These are phyloP conservation scores for Neurospora sp. DNA, from an alignment of 2,329 filamentous ascomycete genomes.

Conservation along the genomic window DNA sequence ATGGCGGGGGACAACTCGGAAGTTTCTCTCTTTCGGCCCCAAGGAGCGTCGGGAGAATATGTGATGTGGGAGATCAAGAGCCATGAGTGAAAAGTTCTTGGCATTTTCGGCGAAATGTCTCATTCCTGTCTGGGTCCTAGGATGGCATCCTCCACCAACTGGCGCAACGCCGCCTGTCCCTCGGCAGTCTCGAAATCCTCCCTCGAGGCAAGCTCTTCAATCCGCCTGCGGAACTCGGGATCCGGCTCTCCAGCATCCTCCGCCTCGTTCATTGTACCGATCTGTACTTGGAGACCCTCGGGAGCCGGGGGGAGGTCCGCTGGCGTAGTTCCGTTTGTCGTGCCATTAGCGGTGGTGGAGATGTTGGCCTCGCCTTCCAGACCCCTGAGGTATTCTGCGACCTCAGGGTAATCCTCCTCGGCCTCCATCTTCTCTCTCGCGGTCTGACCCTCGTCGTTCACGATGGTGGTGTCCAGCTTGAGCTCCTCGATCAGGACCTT, in stretches of 20 bases:
- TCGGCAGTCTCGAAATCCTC: constrained; percentile 75
- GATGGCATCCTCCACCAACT: constrained; percentile 73
- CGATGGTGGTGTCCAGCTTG: constrained; percentile 53
- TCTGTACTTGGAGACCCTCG: constrained; percentile 64
- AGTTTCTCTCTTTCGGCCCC: constrained; percentile 43
- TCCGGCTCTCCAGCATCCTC: constrained; percentile 59
- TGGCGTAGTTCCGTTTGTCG: constrained; percentile 22
- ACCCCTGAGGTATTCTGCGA: constrained; percentile 59
- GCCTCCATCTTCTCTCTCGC: constrained; percentile 70
- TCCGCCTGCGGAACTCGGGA: constrained; percentile 72
- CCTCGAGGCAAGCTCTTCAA: constrained; percentile 78
- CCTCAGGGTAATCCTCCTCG: constrained; percentile 68
- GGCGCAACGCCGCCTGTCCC: constrained; percentile 69
- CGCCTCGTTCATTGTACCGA: constrained; percentile 62
- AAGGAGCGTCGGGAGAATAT: constrained; percentile 40
- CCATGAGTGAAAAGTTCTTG: constrained; percentile 26
- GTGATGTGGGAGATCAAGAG: constrained; percentile 50
- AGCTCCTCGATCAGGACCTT: constrained; percentile 75
- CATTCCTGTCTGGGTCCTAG: constrained; percentile 52
- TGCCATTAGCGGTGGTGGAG: constrained; percentile 13
- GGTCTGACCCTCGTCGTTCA: constrained; percentile 67
- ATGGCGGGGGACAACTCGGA: constrained; percentile 37
- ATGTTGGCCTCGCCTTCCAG: constrained; percentile 17
- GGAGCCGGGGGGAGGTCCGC: constrained; percentile 54
- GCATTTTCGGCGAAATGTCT: constrained; percentile 12